Evolutionary conservation across 805 yeast species (phyloP).

Genomic region (Starmerella cellae): DNA sequence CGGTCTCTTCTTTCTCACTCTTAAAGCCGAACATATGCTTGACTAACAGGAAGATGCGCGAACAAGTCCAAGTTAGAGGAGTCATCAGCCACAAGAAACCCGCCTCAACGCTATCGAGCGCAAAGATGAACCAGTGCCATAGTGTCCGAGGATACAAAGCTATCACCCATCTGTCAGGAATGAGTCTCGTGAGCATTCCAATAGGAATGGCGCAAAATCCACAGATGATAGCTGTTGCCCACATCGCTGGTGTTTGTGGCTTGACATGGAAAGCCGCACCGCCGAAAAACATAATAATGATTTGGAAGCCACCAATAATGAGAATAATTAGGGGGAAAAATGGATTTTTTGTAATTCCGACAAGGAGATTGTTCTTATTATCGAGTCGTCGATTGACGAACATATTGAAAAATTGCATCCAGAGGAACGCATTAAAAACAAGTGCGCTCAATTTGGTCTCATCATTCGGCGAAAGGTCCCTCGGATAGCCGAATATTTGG

Average conservation of each 20-base stretch:
- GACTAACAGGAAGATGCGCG: slow-evolving; percentile 4
- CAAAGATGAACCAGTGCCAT: slow-evolving; percentile 28
- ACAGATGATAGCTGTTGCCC: slow-evolving; percentile 77
- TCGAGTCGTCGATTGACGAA: slow-evolving; percentile 84
- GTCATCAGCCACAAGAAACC: slow-evolving; percentile 22
- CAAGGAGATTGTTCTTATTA: slow-evolving; percentile 68
- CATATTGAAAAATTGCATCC: slow-evolving; percentile 93
- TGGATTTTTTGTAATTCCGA: slow-evolving; percentile 67
- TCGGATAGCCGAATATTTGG: slow-evolving; percentile 34
- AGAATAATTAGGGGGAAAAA: slow-evolving; percentile 62
- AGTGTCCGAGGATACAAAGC: slow-evolving; percentile 50
- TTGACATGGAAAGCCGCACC: slow-evolving; percentile 86
- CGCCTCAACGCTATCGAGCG: slow-evolving; percentile 12
- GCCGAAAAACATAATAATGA: slow-evolving; percentile 89
- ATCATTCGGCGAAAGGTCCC: slow-evolving; percentile 31
- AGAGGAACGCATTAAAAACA: slow-evolving; percentile 91
- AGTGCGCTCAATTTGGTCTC: slow-evolving; percentile 56
- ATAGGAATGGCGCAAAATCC: slow-evolving; percentile 72
- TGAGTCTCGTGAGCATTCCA: slow-evolving; percentile 60
- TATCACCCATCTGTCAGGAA: slow-evolving; percentile 69
- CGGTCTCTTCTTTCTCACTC: slow-evolving; percentile 20
- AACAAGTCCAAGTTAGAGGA: slow-evolving; percentile 18
- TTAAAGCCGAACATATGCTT: slow-evolving; percentile 15
- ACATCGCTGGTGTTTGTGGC: slow-evolving; percentile 68
- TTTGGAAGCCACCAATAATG: slow-evolving; percentile 72